phyloP scores from a whole-genome alignment of 768 basidiomycete species.

The Russula ochroleuca region DNA sequence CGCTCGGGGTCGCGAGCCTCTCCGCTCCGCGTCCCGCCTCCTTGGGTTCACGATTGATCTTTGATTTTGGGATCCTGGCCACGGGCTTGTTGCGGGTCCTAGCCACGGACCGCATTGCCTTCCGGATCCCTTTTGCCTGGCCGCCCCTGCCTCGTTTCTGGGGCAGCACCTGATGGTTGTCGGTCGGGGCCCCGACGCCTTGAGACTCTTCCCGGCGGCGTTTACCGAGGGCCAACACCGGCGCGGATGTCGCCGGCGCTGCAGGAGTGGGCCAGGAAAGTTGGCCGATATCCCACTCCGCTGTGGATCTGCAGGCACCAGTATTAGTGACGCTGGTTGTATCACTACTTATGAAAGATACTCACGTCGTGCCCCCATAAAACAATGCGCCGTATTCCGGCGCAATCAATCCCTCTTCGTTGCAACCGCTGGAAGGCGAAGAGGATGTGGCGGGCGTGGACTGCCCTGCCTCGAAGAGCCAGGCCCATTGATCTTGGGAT shows the following conservation, averaged over 20 bases:
- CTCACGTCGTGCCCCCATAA: no score
- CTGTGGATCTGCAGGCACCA: no score
- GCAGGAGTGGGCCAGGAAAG: no score
- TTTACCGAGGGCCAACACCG: neutral
- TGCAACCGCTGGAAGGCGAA: no score
- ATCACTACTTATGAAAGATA: no score
- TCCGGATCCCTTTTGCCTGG: neutral
- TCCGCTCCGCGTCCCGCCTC: conserved; percentile 2
- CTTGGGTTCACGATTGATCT: neutral
- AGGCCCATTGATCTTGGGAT: neutral
- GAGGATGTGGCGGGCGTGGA: no score
- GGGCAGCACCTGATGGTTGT: neutral
- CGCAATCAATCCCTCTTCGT: no score
- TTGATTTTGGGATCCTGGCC: neutral
- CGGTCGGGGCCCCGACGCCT: neutral
- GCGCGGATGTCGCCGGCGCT: neutral
- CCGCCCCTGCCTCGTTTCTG: neutral
- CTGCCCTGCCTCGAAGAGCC: neutral
- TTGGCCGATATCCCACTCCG: no score
- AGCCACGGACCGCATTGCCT: neutral
- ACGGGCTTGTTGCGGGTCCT: neutral
- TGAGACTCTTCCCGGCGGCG: neutral
- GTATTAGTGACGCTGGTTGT: no score
- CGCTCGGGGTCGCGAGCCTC: neutral
- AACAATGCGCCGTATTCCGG: no score